Percentiles rank a stretch among this genome's conserved stretches.
phyloP scores from a whole-genome alignment of 2,329 filamentous ascomycete species.

The Chlorencoelia australis region DNA sequence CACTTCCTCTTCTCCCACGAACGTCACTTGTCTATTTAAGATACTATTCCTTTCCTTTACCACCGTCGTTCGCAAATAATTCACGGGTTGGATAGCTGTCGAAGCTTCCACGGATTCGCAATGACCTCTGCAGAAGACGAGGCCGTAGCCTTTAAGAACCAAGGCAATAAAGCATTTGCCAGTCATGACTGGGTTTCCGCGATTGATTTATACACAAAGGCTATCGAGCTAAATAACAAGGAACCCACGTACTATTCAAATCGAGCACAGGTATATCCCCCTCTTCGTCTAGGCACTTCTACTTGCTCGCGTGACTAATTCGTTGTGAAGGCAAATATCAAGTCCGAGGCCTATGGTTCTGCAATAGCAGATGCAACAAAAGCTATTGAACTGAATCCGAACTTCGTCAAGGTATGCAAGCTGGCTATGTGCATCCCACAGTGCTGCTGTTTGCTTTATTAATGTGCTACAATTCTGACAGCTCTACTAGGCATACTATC shows the following conservation, averaged over 20 bases:
- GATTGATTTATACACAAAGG: constrained; percentile 74
- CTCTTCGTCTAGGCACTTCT: constrained; percentile 17
- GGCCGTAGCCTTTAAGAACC: constrained; percentile 77
- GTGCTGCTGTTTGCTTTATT: background rate
- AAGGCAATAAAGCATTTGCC: constrained; percentile 89
- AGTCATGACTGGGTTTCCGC: constrained; percentile 78
- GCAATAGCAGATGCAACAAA: constrained; percentile 84
- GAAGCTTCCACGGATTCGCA: constrained; percentile 2
- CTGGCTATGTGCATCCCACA: background rate
- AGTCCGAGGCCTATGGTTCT: constrained; percentile 89
- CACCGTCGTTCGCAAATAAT: too few species aligned
- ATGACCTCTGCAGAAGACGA: constrained; percentile 40
- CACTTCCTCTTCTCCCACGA: background rate
- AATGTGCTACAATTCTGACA: background rate
- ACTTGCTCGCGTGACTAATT: constrained; percentile 38
- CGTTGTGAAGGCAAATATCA: constrained; percentile 73
- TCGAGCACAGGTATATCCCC: constrained; percentile 68
- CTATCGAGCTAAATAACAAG: constrained; percentile 72
- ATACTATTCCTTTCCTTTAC: constrained; percentile 1
- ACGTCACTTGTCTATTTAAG: background rate
- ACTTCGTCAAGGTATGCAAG: constrained; percentile 68
- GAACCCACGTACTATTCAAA: constrained; percentile 92
- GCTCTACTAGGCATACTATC: constrained; percentile 69
- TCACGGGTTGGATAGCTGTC: too few species aligned
- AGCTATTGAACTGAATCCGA: constrained; percentile 80